These are phyloP conservation scores for Exserohilum rostratum DNA, from an alignment of 2,329 filamentous ascomycete species.

Conservation along the genomic window DNA sequence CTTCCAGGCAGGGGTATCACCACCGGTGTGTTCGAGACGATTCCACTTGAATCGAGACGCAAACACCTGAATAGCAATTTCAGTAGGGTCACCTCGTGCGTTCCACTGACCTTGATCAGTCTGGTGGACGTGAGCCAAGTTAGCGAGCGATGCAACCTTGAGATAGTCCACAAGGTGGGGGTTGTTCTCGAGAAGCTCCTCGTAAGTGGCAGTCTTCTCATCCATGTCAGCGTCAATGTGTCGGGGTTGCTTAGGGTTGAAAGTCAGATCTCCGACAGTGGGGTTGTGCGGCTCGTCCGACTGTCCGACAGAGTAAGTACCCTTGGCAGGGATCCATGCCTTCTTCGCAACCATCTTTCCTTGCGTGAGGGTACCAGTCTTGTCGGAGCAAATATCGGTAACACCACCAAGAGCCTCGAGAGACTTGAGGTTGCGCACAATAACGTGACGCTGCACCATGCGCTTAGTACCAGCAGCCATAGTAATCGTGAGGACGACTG, in stretches of 20 bases:
- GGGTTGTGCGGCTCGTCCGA: slow-evolving; percentile 41
- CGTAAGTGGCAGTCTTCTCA: slow-evolving; percentile 1
- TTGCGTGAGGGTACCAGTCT: slow-evolving; percentile 53
- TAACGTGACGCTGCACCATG: slow-evolving; percentile 45
- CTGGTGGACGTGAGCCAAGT: slow-evolving; percentile 5
- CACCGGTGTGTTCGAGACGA: slow-evolving; percentile 3
- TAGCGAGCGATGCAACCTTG: slow-evolving; percentile 47
- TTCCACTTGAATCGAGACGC: slow-evolving; percentile 69
- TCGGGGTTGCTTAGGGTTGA: slow-evolving; percentile 30
- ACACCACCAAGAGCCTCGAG: slow-evolving; percentile 46
- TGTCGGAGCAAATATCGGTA: slow-evolving; percentile 59
- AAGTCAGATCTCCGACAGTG: slow-evolving; percentile 36
- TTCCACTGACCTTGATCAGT: slow-evolving; percentile 30
- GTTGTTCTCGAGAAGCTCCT: slow-evolving; percentile 4
- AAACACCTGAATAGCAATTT: slow-evolving; percentile 77
- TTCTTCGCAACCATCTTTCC: slow-evolving; percentile 45
- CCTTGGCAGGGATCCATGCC: slow-evolving; percentile 43
- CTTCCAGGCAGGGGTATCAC: slow-evolving; percentile 29
- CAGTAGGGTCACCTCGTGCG: slow-evolving; percentile 56
- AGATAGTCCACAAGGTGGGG: slow-evolving; percentile 40
- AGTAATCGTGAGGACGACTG: slow-evolving; percentile 49
- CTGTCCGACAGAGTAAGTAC: slow-evolving; percentile 41
- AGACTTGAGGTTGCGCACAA: slow-evolving; percentile 45
- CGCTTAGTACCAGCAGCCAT: slow-evolving; percentile 49
- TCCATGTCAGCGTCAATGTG: slow-evolving; percentile 8